Evolutionary conservation across 139 green algal genomes (phyloP).

Genomic region (Chlorella vulgaris): DNA sequence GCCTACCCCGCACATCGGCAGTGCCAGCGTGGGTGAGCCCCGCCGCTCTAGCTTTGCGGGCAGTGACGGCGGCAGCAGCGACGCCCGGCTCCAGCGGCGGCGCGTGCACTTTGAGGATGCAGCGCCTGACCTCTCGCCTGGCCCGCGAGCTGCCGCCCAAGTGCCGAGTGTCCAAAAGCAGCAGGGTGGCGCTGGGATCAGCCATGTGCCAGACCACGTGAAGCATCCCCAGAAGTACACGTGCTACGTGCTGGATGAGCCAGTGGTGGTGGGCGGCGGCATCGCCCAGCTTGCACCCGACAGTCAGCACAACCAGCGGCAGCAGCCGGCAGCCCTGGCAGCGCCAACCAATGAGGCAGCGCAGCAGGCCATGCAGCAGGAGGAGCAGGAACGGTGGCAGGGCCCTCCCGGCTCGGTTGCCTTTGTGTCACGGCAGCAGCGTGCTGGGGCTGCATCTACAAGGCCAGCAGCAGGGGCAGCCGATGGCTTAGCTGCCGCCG

Average conservation of each 20-base stretch:
- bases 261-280: slow-evolving; percentile 57
- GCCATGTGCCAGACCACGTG: slow-evolving; percentile 52
- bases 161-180: not conserved
- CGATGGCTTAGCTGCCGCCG: not conserved
- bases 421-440: slow-evolving; percentile 14
- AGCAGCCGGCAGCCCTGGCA: not conserved
- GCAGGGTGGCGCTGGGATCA: not conserved
- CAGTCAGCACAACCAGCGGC: not conserved
- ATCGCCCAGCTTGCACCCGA: slow-evolving; percentile 22
- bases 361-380: not conserved
- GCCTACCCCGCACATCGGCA: not conserved
- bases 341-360: not conserved
- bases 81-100: not conserved
- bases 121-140: not conserved
- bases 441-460: too few species aligned
- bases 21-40: not conserved
- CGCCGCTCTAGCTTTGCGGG: not conserved
- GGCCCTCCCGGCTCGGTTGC: not conserved
- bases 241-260: slow-evolving; percentile 59
- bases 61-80: not conserved
- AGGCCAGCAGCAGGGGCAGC: not conserved
- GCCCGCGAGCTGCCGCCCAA: not conserved
- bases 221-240: slow-evolving; percentile 43
- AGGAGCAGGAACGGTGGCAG: slow-evolving; percentile 26
- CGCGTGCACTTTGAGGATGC: slow-evolving; percentile 21